These are phyloP conservation scores for Penstemon newberryi DNA, from an alignment of 257 asterid species.

Conservation along the genomic window DNA sequence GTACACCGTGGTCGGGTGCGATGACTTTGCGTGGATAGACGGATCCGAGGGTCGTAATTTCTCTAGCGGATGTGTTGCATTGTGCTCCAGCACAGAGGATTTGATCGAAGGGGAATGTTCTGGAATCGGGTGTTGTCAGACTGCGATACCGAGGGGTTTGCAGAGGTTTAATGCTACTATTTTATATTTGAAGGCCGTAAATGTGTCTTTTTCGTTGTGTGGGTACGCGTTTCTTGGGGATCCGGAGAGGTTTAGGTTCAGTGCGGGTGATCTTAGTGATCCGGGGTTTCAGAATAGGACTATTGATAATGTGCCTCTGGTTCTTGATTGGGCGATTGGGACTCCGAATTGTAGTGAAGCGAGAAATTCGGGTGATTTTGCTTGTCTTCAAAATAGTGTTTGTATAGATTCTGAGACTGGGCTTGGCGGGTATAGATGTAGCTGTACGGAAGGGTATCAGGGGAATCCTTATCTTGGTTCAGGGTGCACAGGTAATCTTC, in stretches of 20 bases:
- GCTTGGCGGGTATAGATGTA: conserved; percentile 32
- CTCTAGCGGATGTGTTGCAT: conserved; percentile 39
- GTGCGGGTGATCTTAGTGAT: conserved; percentile 26
- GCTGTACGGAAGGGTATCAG: conserved; percentile 26
- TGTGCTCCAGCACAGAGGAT: conserved; percentile 32
- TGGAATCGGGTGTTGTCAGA: conserved; percentile 49
- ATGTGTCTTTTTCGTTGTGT: conserved; percentile 34
- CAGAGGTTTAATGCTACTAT: background rate
- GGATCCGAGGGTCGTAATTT: conserved; percentile 25
- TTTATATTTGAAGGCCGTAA: background rate
- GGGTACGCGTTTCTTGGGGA: conserved; percentile 45
- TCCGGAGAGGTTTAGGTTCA: conserved; percentile 27
- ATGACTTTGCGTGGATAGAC: background rate
- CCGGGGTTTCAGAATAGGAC: conserved; percentile 27
- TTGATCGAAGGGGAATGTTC: conserved; percentile 48
- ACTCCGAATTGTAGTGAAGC: conserved; percentile 16
- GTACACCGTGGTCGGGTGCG: background rate
- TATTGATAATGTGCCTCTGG: conserved; percentile 21
- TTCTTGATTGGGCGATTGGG: conserved; percentile 39
- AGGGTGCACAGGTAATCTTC: conserved; percentile 33
- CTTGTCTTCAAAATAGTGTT: conserved; percentile 17
- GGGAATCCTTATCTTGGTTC: conserved; percentile 35
- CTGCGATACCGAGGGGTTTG: conserved; percentile 40
- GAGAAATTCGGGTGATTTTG: background rate
- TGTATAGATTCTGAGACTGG: conserved; percentile 31